A percentile compares a stretch with the other conserved stretches of the same genome.
Evolutionary conservation across 768 basidiomycete species (phyloP).

Genomic region (Boletus bicolor): DNA sequence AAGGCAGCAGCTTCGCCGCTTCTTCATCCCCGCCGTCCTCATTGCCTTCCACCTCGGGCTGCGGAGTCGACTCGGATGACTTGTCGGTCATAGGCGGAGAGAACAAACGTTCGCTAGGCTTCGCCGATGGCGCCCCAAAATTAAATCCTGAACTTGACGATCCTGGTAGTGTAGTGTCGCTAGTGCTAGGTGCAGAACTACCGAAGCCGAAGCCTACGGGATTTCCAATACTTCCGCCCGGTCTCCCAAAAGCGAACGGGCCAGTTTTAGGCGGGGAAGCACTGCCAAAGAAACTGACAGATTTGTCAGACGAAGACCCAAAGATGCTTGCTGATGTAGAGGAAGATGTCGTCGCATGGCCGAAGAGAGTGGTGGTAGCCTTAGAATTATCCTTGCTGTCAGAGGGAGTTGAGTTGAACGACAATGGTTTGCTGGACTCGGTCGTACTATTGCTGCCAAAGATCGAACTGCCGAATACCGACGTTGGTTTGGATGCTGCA

Average conservation of each 20-base stretch:
- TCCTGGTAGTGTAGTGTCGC: slow-evolving; percentile 15
- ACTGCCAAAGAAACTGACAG: slow-evolving; percentile 29
- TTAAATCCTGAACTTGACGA: slow-evolving; percentile 19
- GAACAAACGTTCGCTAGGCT: slow-evolving; percentile 16
- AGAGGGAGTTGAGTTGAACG: slow-evolving; percentile 8
- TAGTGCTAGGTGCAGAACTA: slow-evolving; percentile 16
- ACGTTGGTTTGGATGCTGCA: slow-evolving; percentile 17
- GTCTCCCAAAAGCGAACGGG: slow-evolving; percentile 30
- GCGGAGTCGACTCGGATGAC: slow-evolving; percentile 31
- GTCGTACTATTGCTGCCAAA: slow-evolving; percentile 19
- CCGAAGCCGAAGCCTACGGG: slow-evolving; percentile 59
- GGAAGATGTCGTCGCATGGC: slow-evolving; percentile 14
- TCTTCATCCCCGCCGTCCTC: slow-evolving; percentile 34
- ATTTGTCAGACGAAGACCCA: slow-evolving; percentile 22
- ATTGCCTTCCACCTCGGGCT: slow-evolving; percentile 22
- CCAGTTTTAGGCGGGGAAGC: slow-evolving; percentile 25
- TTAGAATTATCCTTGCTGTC: slow-evolving; percentile 18
- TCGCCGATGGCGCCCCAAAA: slow-evolving; percentile 23
- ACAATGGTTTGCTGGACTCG: slow-evolving; percentile 15
- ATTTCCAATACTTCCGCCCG: slow-evolving; percentile 54
- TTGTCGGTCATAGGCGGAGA: slow-evolving; percentile 28
- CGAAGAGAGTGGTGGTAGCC: slow-evolving; percentile 15
- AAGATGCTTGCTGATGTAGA: slow-evolving; percentile 19
- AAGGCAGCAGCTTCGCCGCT: slow-evolving; percentile 18
- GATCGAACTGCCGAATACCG: slow-evolving; percentile 25